Conservation (phyloP, 1,284 basidiomycete species). For the Cryptococcus sp. region DNA sequence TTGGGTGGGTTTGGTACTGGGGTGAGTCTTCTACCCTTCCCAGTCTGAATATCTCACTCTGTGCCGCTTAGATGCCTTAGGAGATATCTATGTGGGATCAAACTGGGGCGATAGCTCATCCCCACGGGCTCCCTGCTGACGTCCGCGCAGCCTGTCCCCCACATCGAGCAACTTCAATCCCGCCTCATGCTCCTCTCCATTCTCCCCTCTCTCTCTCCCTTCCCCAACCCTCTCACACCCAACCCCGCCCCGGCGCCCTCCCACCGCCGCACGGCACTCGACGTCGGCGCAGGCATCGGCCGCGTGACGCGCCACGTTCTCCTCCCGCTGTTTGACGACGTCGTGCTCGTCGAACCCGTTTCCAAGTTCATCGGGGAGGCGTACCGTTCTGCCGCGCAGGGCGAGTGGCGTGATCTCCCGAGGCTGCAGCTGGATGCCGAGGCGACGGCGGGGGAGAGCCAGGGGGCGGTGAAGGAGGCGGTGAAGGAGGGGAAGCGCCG, state of each 20-base stretch:
- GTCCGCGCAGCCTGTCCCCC: constrained; percentile 67
- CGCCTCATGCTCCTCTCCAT: constrained; percentile 78
- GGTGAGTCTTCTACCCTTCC: constrained; percentile 26
- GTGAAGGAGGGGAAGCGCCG: constrained; percentile 21
- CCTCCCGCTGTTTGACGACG: constrained; percentile 75
- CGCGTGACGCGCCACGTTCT: constrained; percentile 82
- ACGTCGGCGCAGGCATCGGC: constrained; percentile 84
- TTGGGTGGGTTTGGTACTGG: constrained; percentile 52
- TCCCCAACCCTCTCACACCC: constrained; percentile 62
- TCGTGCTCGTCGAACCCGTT: constrained; percentile 84
- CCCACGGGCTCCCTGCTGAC: no score
- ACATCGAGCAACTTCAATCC: constrained; percentile 81
- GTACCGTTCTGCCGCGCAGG: constrained; percentile 52
- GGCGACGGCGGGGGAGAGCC: neutral
- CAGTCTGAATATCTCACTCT: neutral
- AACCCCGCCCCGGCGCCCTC: constrained; percentile 9
- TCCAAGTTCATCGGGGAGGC: constrained; percentile 71
- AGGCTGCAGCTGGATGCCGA: neutral
- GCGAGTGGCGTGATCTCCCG: constrained; percentile 61
- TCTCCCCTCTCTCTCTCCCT: constrained; percentile 69
- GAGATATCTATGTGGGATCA: no score
- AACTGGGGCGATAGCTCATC: no score
- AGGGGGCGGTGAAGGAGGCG: constrained; percentile 27
- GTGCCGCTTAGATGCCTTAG: neutral
- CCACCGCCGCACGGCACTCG: constrained; percentile 64